Base-by-base conservation (phyloP, 2,329 filamentous ascomycete species). In the Dothideomycetes sp. region DNA sequence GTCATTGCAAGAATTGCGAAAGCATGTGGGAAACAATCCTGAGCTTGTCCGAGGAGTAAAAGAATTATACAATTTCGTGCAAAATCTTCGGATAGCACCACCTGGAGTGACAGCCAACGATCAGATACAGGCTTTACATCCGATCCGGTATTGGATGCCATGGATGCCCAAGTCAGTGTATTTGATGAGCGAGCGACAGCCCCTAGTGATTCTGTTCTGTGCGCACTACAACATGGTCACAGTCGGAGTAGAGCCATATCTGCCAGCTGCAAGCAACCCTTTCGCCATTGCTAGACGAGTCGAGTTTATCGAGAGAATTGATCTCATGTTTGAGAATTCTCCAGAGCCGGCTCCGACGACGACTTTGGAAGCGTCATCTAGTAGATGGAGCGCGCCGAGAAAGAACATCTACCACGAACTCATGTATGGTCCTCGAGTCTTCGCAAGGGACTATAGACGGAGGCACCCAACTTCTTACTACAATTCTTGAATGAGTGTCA, bases 181-280 rank as follows among this genome's bases (percentile, higher is more conserved):
- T n/a, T 19, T 32, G 5, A 12, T 41, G 4, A 24, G 33, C 17
- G 34, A 36, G 18, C 27, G 38, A 15, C 27, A 41, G 27, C 38
- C 38, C 5, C 34, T 36, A 11, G 3, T 36, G 2, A 9, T 41
- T 14, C 16, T 41, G 4, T 41, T 41, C 8, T 33, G 36, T 4
- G 38, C 38, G 18, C 38, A 41, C 19, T 41, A 36, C 14, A 27
- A 41, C 19, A 41, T 41, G 38, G 38, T 41, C 18, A 29, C 27
- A 27, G 11, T 41, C 11, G 38, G 33, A 31, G 30, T 41, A 17
- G 38, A 41, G 19, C 18, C 38, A 14, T 35, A 31, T 19, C 15
- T 41, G 4, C 38, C 38, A 4, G 33, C 38, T 34, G 18, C 38
- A 19, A 11, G 27, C 14, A 36, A 36, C 11, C 18, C 24, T 31